A percentile compares a stretch with the other conserved stretches of the same genome.
These are phyloP conservation scores for Ophiostoma tasmaniense DNA, from an alignment of 2,329 filamentous ascomycete species.

Conservation along the genomic window DNA sequence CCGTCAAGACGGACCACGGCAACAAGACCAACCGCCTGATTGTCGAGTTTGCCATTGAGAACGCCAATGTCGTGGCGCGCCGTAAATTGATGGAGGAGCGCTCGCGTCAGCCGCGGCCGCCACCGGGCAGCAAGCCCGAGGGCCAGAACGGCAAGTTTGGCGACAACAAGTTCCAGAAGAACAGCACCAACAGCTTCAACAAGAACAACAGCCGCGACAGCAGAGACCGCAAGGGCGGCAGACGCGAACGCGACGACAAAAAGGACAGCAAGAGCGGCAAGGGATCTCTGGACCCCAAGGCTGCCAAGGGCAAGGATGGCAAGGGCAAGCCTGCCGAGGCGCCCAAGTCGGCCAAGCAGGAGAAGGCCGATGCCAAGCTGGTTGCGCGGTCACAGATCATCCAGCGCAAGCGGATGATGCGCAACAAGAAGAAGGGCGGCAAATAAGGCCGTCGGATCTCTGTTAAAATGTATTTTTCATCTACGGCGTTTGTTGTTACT, in stretches of 20 bases:
- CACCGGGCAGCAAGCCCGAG: conserved; percentile 23
- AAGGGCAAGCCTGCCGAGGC: conserved; percentile 5
- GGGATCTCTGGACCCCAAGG: not conserved
- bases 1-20: conserved; percentile 52
- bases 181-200: conserved; percentile 7
- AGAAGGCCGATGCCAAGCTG: conserved; percentile 29
- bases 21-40: conserved; percentile 76
- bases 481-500: not conserved
- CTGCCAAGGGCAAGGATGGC: not conserved
- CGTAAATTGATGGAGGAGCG: conserved; percentile 55
- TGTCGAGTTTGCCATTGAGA: conserved; percentile 97
- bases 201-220: conserved; percentile 16
- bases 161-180: conserved; percentile 1
- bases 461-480: not conserved
- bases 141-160: conserved; percentile 21
- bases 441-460: not conserved
- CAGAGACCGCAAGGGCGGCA: conserved; percentile 28
- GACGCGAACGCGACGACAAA: conserved; percentile 35
- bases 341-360: conserved; percentile 18
- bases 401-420: conserved; percentile 70
- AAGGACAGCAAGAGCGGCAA: conserved; percentile 2
- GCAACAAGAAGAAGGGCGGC: conserved; percentile 50
- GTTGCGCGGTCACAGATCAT: conserved; percentile 65
- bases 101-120: conserved; percentile 20
- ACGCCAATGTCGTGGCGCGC: conserved; percentile 85